Conservation (phyloP, 768 basidiomycete genomes). For the Scleroderma citrinum region DNA sequence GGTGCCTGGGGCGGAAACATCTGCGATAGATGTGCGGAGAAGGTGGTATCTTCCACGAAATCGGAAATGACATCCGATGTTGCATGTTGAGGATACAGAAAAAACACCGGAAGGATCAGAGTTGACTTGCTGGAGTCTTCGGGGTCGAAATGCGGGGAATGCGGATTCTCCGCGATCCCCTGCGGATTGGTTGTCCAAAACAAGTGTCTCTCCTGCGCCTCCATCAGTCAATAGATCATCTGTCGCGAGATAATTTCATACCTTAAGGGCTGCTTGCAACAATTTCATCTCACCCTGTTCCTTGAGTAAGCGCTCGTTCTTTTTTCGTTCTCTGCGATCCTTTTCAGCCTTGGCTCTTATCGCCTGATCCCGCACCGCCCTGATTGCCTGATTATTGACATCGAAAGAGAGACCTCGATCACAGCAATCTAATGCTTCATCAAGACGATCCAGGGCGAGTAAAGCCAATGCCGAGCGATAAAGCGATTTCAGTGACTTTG, state of each 20-base stretch:
- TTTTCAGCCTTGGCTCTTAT: conserved; percentile 41
- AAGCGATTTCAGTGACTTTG: conserved; percentile 71
- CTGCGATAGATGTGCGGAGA: conserved; percentile 63
- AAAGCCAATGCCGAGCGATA: conserved; percentile 83
- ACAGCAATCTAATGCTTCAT: conserved; percentile 84
- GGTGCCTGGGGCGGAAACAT: conserved; percentile 79
- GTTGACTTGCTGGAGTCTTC: conserved; percentile 55
- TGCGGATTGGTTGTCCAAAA: conserved; percentile 49
- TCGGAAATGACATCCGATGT: conserved; percentile 85
- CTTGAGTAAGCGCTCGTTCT: conserved; percentile 41
- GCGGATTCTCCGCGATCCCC: conserved; percentile 46
- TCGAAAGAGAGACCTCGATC: conserved; percentile 59
- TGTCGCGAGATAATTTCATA: conserved; percentile 29
- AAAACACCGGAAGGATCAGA: conserved; percentile 81
- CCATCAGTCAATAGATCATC: conserved; percentile 1
- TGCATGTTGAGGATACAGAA: conserved; percentile 87
- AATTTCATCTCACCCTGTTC: conserved; percentile 48
- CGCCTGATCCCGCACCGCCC: conserved; percentile 42
- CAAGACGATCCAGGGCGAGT: conserved; percentile 61
- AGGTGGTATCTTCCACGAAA: conserved; percentile 82
- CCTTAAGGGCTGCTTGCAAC: conserved; percentile 59
- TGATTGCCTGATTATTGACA: conserved; percentile 49
- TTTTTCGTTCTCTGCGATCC: conserved; percentile 47
- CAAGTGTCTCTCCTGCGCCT: conserved; percentile 65
- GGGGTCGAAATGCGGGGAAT: conserved; percentile 58